Conservation (phyloP, 305 asterid genomes). For the Solanum hybrid region DNA sequence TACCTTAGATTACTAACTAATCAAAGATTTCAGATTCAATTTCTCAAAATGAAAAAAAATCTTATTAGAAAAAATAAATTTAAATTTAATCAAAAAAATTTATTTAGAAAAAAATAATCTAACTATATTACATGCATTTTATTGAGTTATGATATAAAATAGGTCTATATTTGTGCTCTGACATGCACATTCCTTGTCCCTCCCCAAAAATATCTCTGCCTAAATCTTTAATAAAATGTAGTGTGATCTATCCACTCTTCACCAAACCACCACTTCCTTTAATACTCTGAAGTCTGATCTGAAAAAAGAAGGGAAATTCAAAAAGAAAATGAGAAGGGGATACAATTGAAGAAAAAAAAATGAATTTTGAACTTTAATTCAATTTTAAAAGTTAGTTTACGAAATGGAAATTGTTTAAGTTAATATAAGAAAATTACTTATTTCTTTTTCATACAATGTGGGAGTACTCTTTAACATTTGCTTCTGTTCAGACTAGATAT, state of each 20-base stretch:
- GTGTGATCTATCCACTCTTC: conserved; percentile 4
- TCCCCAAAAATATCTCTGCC: background rate
- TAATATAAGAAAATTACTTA: background rate
- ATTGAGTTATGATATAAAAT: background rate
- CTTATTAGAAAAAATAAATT: background rate
- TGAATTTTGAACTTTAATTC: background rate
- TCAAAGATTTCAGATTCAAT: background rate
- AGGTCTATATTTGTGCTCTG: background rate
- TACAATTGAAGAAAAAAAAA: background rate
- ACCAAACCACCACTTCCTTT: conserved; percentile 3
- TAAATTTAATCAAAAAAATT: background rate
- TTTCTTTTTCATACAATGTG: background rate
- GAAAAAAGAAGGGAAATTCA: background rate
- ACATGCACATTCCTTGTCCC: background rate
- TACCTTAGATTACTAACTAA: background rate
- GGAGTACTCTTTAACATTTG: background rate
- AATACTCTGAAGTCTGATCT: background rate
- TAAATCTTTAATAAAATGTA: background rate
- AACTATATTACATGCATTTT: background rate
- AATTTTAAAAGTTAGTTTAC: no score
- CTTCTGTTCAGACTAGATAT: no score
- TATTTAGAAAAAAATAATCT: background rate
- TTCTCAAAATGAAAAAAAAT: background rate
- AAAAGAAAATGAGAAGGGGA: background rate
- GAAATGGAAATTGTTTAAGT: background rate